A percentile compares a stretch with the other conserved stretches of the same genome.
phyloP scores from a whole-genome alignment of 768 basidiomycete species.

The Macrolepiota fuliginosa region DNA sequence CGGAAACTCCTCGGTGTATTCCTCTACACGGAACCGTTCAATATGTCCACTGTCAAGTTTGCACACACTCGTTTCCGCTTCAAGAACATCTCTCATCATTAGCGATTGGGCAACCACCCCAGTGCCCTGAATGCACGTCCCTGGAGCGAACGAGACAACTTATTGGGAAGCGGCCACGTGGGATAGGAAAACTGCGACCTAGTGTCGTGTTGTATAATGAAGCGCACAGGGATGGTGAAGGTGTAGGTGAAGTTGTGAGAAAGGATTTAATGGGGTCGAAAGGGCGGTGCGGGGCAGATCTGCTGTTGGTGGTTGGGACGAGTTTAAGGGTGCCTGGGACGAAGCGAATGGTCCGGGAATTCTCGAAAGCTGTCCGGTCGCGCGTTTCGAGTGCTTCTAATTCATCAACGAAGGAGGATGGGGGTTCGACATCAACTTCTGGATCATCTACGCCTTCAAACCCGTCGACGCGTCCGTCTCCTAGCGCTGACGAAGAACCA shows the following conservation, averaged over 20 bases:
- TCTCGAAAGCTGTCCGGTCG: conserved; percentile 71
- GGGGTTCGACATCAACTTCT: conserved; percentile 19
- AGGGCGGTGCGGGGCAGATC: conserved; percentile 72
- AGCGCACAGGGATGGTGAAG: conserved; percentile 81
- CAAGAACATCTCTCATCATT: conserved; percentile 59
- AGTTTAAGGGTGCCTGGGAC: conserved; percentile 88
- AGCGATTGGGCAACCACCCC: conserved; percentile 57
- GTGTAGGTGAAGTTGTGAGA: conserved; percentile 81
- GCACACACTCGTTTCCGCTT: conserved; percentile 71
- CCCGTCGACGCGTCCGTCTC: conserved; percentile 40
- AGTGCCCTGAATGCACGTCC: conserved; percentile 77
- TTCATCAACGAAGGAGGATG: conserved; percentile 25
- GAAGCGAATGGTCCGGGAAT: conserved; percentile 87
- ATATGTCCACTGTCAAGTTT: conserved; percentile 76
- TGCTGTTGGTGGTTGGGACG: conserved; percentile 88
- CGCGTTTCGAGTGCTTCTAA: conserved; percentile 36
- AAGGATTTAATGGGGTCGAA: conserved; percentile 76
- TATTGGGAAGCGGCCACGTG: conserved; percentile 74
- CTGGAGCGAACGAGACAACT: conserved; percentile 69
- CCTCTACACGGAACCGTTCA: conserved; percentile 88
- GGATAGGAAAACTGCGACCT: conserved; percentile 78
- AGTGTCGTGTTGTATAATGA: conserved; percentile 93
- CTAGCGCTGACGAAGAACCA: conserved; percentile 45
- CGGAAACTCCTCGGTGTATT: conserved; percentile 75
- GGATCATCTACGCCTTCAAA: conserved; percentile 34